Evolutionary conservation across 2,329 filamentous ascomycete species (phyloP), one percentile per base, ranked within the genome.

Genomic region (Didymella lethalis): DNA sequence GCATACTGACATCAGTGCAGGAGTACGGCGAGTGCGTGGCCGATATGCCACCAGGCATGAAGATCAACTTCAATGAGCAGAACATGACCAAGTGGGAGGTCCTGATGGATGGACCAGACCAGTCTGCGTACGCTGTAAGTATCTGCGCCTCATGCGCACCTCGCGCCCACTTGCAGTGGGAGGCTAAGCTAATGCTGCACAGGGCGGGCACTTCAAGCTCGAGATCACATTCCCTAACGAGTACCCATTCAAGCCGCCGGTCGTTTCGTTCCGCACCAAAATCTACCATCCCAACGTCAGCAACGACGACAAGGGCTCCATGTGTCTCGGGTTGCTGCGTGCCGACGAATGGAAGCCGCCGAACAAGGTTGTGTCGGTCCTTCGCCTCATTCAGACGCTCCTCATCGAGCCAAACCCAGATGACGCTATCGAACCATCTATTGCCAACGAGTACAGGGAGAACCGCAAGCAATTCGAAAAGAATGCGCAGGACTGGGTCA

Each of bases 261-360:
- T 85, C 60, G 84, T 96, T 68, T 87, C 85, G 73, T 96, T 97
- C 84, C 81, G 83, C 65, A 97, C 93, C 50, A 94, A 93, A 80
- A 91, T 97, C 83, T 97, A 96, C 85, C 93, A 97, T 81, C 93
- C 93, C 44, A 97, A 97, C 80, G 86, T 97, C 59, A 92, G 90
- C 73, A 95, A 96, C 84, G 93, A 96, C 78, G 85, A 86, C 73
- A 86, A 88, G 66, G 93, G 93, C 62, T 89, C 85, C 79, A 91
- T 97, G 86, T 97, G 93, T 79, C 84, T 97, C 44, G 88, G 87
- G 60, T 86, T 93, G 78, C 86, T 97, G 68, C 92, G 93, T 75
- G 78, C 89, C 29, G 92, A 96, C 71, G 89, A 92, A 79, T 97
- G 93, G 93, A 97, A 97, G 84, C 93, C 93, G 18, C 89, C 89